Evolutionary conservation across 192 early-diverging fungal species (phyloP), one percentile per base, ranked within the genome.

Genomic region (Backusella westeae): DNA sequence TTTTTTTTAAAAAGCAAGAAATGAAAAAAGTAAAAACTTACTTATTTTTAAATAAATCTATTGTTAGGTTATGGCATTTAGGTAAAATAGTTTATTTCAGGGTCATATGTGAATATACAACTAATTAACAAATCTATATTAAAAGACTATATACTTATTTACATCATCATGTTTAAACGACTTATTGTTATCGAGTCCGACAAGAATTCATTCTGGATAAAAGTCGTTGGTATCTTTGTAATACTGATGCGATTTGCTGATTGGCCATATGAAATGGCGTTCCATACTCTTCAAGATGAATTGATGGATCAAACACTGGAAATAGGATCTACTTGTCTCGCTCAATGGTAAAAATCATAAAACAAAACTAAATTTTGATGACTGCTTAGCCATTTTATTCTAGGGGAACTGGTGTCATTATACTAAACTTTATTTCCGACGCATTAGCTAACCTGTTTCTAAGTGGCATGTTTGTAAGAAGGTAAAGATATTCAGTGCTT

Each of bases 211-310:
- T 35, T 41, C 34, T 69, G 68, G 66, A 82, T 82, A 46, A 82
- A 76, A 32, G 9, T 72, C 2, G 53, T 79, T n/a, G 78, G 77
- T 23, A 29, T 73, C 14, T 38, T 49, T 9, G 23, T 82, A 7
- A 75, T 82, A 19, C 14, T 67, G 4, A 59, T 82, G 21, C 63
- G 81, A 65, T 79, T 82, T 82, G 74, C 78, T 38, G 81, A 82
- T 73, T 82, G 81, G 81, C 81, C 81, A 26, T 82, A 79, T 59
- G 81, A 82, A 73, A 29, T 82, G 26, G 35, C 71, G 6, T 72
- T 56, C 34, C 63, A 69, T 29, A 38, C 44, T 15, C 17, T 81
- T 5, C 71, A 73, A 53, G 7, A 67, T 32, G 29, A 75, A 34
- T 66, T 70, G 5, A 74, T 65, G 32, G 36, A 46, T 1, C 75